These are phyloP conservation scores for Jackrogersella multiformis DNA, from an alignment of 495 filamentous ascomycete species.

Conservation along the genomic window DNA sequence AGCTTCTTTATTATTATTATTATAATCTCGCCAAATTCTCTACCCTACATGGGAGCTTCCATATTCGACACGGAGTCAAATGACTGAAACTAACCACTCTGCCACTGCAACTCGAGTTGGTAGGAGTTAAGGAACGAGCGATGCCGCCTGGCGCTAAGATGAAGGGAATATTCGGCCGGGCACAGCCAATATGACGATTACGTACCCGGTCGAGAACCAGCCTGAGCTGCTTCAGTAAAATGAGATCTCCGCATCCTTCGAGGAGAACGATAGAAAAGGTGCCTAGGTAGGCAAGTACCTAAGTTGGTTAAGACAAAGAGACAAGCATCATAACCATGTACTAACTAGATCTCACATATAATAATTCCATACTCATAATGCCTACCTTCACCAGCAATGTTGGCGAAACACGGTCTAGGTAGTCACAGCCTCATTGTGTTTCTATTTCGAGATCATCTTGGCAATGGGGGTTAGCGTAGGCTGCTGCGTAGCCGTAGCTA, in stretches of 20 bases:
- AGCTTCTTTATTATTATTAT: conserved; percentile 11
- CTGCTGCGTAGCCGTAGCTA: conserved; percentile 24
- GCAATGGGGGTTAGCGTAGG: conserved; percentile 1
- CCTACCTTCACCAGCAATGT: conserved; percentile 9
- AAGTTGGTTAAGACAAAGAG: not conserved
- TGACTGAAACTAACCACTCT: not conserved
- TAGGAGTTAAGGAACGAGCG: conserved; percentile 11
- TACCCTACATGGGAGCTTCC: conserved; percentile 3
- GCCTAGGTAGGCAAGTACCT: too few species aligned
- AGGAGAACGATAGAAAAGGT: conserved; percentile 1
- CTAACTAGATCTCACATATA: not conserved
- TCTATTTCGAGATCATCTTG: conserved; percentile 39
- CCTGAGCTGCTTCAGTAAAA: conserved; percentile 6
- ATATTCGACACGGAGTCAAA: not conserved
- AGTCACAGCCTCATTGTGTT: conserved; percentile 43
- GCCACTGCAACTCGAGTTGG: not conserved
- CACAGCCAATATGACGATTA: conserved; percentile 7
- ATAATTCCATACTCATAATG: too few species aligned
- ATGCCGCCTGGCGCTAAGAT: conserved; percentile 8
- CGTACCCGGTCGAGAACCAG: conserved; percentile 6
- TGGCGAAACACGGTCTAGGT: not conserved
- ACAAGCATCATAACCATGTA: conserved; percentile 5
- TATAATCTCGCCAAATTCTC: not conserved
- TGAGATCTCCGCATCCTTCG: conserved; percentile 33
- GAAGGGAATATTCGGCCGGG: conserved; percentile 4